Base-by-base conservation (phyloP, 169 alveolate genomes). In the Plasmodium yoelii region DNA sequence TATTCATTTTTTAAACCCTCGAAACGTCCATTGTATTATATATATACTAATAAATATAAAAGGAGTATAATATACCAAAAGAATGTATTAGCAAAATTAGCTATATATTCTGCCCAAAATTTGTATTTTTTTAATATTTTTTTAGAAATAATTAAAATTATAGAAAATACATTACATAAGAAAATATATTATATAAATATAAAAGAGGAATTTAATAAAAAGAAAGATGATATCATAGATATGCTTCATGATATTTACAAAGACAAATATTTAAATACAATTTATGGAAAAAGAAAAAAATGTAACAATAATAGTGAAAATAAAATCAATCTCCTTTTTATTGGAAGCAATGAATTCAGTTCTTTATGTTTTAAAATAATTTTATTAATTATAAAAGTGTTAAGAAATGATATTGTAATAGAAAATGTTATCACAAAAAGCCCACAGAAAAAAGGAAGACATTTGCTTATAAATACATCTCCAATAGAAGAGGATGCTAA, bases 291-390 rank as follows among this genome's bases (percentile, higher is more conserved):
- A 28, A 19, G 39, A 34, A 34, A 1, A 34, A n/a, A 18, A 69
- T 15, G 24, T 42, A 71, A 9, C 10, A 15, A 49, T 39, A 22
- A 34, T 10, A 10, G 5, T 19, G 39, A 13, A 4, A 53, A 26
- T 2, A 26, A 9, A 15, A 18, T 77, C 12, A 51, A 57, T 8
- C 34, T 77, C 9, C 47, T 77, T 63, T 77, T 63, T 57, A 77
- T 77, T 9, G 88, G 88, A 57, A 64, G 88, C 19, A 77, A 77
- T 57, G 88, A 77, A 44, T 77, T 63, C 44, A 77, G 88, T 34
- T 34, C 24, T 56, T 49, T 77, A 26, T 77, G 88, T 57, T 34
- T 77, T 19, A 77, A 51, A 64, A 22, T 77, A n/a, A 77, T 77
- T 42, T 49, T 26, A 39, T 77, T 77, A 64, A 77, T 77, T 19